These are phyloP conservation scores for Lentinula novae-zelandiae DNA, from an alignment of 1,284 basidiomycete genomes.

Conservation along the genomic window DNA sequence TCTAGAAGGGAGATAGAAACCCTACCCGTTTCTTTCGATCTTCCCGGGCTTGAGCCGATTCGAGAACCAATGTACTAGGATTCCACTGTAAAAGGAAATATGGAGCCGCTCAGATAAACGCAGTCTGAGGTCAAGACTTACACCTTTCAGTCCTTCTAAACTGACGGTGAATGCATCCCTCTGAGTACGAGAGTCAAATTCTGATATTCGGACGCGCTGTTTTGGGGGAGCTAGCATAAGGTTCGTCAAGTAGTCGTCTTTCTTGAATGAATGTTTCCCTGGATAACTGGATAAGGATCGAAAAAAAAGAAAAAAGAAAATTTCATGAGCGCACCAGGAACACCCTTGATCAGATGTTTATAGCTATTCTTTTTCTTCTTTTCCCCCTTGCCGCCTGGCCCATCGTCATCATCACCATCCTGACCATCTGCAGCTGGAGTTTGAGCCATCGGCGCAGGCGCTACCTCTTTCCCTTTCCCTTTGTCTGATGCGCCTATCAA, in stretches of 20 bases:
- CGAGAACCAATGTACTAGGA: constrained; percentile 53
- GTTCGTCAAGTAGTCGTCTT: constrained; percentile 66
- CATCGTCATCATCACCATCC: constrained; percentile 55
- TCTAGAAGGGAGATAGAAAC: constrained; percentile 19
- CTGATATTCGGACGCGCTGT: constrained; percentile 57
- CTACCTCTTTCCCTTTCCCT: constrained; percentile 62
- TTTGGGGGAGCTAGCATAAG: constrained; percentile 70
- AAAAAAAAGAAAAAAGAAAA: constrained; percentile 7
- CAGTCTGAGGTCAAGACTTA: constrained; percentile 38
- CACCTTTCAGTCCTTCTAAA: constrained; percentile 70
- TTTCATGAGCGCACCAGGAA: constrained; percentile 53
- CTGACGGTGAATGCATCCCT: constrained; percentile 70
- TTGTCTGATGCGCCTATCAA: constrained; percentile 37
- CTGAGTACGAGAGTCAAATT: constrained; percentile 66
- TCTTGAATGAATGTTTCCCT: constrained; percentile 82
- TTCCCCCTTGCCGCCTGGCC: constrained; percentile 57
- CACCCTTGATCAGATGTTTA: constrained; percentile 70
- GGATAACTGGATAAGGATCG: constrained; percentile 12
- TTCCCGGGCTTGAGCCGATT: constrained; percentile 73
- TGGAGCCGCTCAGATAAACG: constrained; percentile 18
- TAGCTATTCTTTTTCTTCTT: constrained; percentile 79
- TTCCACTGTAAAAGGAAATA: constrained; percentile 56
- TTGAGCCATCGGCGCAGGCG: constrained; percentile 22
- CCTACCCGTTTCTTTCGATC: constrained; percentile 74
- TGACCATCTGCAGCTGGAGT: constrained; percentile 37